Conservation (phyloP, 345 rosid species). For the Citrus medica region DNA sequence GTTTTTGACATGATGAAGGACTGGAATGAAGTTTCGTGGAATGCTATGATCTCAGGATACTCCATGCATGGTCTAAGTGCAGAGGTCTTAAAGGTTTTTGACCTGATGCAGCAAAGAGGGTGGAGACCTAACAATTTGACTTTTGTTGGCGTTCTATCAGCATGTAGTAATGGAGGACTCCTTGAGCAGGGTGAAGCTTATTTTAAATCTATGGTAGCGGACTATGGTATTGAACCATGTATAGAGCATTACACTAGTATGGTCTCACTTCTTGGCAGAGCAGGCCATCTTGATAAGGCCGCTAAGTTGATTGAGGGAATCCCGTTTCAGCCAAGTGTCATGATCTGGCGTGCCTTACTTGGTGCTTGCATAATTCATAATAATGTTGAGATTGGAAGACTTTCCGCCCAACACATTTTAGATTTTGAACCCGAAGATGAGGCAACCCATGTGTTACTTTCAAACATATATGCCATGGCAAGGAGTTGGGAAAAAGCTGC, state of each 20-base stretch:
- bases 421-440: conserved; percentile 73
- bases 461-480: conserved; percentile 73
- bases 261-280: conserved; percentile 79
- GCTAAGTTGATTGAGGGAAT: conserved; percentile 61
- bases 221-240: conserved; percentile 67
- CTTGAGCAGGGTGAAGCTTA: conserved; percentile 55
- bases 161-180: conserved; percentile 78
- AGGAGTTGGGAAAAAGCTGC: conserved; percentile 64
- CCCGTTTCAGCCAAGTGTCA: conserved; percentile 61
- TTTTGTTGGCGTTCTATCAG: conserved; percentile 75
- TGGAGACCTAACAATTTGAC: conserved; percentile 62
- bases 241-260: conserved; percentile 80
- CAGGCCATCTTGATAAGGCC: conserved; percentile 70
- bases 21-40: conserved; percentile 68
- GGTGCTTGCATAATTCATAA: conserved; percentile 76
- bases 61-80: conserved; percentile 62
- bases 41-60: conserved; percentile 77
- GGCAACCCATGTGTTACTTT: conserved; percentile 65
- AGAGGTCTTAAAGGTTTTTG: conserved; percentile 57
- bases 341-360: conserved; percentile 86
- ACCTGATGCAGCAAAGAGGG: conserved; percentile 52
- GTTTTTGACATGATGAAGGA: conserved; percentile 50
- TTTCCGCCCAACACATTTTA: conserved; percentile 56
- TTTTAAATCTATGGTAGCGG: conserved; percentile 67
- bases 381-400: conserved; percentile 57